phyloP scores from a whole-genome alignment of 805 yeast species.

The Geotrichum ghanense region DNA sequence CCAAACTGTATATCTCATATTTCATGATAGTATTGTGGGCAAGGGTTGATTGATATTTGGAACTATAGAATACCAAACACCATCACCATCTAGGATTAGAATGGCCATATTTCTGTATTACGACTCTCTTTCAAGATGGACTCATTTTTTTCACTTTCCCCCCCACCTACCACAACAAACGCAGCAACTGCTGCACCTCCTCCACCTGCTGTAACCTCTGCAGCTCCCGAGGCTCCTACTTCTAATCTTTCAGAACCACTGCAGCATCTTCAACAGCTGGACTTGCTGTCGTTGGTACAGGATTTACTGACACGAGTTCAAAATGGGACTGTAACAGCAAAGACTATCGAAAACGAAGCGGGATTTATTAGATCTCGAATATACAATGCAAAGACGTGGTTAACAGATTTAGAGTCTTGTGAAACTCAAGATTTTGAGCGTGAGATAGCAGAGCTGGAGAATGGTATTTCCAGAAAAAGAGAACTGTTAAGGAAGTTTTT shows the following conservation, averaged over 20 bases:
- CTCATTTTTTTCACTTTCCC: not conserved
- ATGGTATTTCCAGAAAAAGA: constrained; percentile 4
- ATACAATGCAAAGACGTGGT: constrained; percentile 13
- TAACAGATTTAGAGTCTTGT: constrained; percentile 15
- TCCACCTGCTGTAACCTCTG: not conserved
- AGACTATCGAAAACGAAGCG: constrained; percentile 21
- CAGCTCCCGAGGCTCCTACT: not conserved
- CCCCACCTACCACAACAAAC: not conserved
- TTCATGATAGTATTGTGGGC: too few species aligned
- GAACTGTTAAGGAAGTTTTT: constrained; percentile 9
- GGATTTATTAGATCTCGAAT: constrained; percentile 20
- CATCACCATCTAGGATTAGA: too few species aligned
- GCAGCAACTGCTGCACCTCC: too few species aligned
- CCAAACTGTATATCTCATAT: too few species aligned
- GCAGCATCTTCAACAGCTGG: constrained; percentile 14
- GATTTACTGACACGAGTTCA: constrained; percentile 14
- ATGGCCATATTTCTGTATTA: too few species aligned
- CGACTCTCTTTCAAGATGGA: too few species aligned
- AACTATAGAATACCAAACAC: too few species aligned
- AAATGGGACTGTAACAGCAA: constrained; percentile 16
- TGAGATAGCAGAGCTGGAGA: constrained; percentile 7
- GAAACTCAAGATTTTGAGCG: constrained; percentile 6
- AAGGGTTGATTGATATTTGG: too few species aligned
- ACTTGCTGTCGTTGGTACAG: constrained; percentile 18
- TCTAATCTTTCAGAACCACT: not conserved